Percentiles rank a stretch among this genome's conserved stretches.
Conservation (phyloP, 75 land plant species). For the Cryptomeria japonica region DNA sequence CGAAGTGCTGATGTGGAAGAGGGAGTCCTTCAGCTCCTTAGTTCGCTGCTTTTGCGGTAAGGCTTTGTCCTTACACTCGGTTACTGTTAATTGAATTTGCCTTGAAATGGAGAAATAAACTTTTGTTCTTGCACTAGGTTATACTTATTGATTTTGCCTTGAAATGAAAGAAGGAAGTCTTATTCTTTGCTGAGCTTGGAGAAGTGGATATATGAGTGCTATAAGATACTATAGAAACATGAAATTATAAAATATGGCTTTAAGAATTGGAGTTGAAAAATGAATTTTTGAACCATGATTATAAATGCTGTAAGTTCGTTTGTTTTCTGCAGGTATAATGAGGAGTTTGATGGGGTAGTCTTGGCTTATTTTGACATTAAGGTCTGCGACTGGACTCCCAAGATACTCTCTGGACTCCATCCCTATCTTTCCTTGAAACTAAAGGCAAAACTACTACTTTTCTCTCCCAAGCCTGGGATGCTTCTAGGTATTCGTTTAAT, state of each 20-base stretch:
- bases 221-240: neutral
- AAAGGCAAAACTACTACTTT: conserved; percentile 60
- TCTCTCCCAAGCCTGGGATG: conserved; percentile 77
- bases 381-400: conserved; percentile 25
- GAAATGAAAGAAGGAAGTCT: neutral
- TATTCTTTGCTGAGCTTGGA: neutral
- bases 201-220: no score
- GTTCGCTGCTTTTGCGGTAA: conserved; percentile 68
- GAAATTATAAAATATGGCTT: neutral
- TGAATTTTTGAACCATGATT: neutral
- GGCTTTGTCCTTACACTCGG: neutral
- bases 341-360: conserved; percentile 70
- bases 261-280: neutral
- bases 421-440: conserved; percentile 66
- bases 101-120: neutral
- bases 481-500: conserved; percentile 43
- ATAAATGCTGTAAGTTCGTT: neutral
- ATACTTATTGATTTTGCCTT: neutral
- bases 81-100: neutral
- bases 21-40: conserved; percentile 61
- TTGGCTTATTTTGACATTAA: conserved; percentile 59
- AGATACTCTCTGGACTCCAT: conserved; percentile 56
- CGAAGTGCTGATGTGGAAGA: conserved; percentile 35
- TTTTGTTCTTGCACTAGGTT: neutral
- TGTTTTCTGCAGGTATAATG: conserved; percentile 52